phyloP scores from a whole-genome alignment of 148 eudicot genomes.

The Suaeda aralocaspica region DNA sequence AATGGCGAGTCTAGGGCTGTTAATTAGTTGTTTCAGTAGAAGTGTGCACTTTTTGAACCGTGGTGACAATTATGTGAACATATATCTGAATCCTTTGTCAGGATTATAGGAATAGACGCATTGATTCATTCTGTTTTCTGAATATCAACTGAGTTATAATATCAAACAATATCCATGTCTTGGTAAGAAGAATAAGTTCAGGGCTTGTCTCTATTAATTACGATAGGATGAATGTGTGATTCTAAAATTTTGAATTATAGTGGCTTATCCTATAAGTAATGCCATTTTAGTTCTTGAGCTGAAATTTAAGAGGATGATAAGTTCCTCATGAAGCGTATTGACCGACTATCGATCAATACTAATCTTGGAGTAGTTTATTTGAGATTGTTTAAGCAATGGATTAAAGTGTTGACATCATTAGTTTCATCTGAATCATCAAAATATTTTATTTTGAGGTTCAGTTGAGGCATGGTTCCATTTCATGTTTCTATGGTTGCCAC shows the following conservation, averaged over 20 bases:
- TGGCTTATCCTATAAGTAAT: neutral
- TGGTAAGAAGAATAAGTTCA: neutral
- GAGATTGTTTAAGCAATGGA: too few species aligned
- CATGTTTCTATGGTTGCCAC: too few species aligned
- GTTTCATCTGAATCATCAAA: too few species aligned
- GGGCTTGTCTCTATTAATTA: neutral
- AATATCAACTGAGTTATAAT: too few species aligned
- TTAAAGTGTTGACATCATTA: too few species aligned
- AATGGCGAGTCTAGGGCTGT: neutral
- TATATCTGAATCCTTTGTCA: neutral
- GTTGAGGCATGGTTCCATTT: too few species aligned
- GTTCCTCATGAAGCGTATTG: neutral
- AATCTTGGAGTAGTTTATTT: too few species aligned
- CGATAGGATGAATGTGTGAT: neutral
- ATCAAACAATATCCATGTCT: neutral
- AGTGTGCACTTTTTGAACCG: neutral
- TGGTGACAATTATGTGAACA: neutral
- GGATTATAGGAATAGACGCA: too few species aligned
- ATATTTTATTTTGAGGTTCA: too few species aligned
- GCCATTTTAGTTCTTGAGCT: neutral
- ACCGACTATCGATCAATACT: too few species aligned
- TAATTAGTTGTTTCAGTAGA: neutral
- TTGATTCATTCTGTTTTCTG: too few species aligned
- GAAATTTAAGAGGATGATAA: neutral
- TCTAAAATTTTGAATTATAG: neutral